Evolutionary conservation across 1,284 basidiomycete species (phyloP), one percentile per base, ranked within the genome.

Genomic region (Leucoagaricus sp.): DNA sequence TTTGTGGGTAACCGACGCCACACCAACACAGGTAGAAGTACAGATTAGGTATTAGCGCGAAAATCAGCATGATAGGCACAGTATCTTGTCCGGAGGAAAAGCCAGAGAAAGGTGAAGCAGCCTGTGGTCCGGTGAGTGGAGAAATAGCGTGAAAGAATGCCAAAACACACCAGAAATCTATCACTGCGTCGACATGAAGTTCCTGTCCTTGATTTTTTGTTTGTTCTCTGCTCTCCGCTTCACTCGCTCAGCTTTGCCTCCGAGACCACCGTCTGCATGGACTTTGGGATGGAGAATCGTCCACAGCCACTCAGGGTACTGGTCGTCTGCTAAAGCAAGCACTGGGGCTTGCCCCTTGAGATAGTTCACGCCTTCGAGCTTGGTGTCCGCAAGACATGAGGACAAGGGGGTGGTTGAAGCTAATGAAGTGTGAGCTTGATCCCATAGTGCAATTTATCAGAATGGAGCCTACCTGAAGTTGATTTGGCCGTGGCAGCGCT

Each of bases 271-370:
- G 55, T 90, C 84, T 23, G 76, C 76, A 44, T 79, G 73, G 42
- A 78, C 76, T 66, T 82, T 82, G 4, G 83, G 78, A 60, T 82
- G 69, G 26, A 93, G 73, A 42, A 95, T 69, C 21, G 80, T 86
- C 93, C 94, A 98, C 44, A 98, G 72, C 95, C 95, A 97, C 3
- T 82, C 69, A 1, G 95, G 95, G 71, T 98, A 97, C 65, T 89
- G 85, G 36, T 91, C 85, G 72, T 98, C 95, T 2, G 89, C 77
- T 10, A 83, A 73, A 1, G 95, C 93, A 10, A 94, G 72, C 2
- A 96, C 86, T 34, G 92, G 88, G 0, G 84, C 75, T 67, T 94
- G 89, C 61, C 85, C 88, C 72, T 97, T 97, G 51, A 93, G 78
- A 65, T 93, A 93, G 59, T 89, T 87, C 6, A 94, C 70, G 2